phyloP scores from a whole-genome alignment of 1,139 yeast genomes.

The Hansenula lynferdii region DNA sequence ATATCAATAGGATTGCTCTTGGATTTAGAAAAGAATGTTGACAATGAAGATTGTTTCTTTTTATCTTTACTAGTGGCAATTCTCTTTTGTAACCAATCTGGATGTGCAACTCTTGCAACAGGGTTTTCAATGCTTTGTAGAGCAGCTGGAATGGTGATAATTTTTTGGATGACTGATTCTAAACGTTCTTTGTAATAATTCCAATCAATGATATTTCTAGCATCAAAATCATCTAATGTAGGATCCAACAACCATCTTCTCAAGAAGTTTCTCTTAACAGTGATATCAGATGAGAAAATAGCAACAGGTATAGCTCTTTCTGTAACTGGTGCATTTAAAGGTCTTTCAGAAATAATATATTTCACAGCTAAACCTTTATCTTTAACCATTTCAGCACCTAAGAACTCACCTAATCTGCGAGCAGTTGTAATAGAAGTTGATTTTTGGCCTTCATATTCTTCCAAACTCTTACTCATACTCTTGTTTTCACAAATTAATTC shows the following conservation, averaged over 20 bases:
- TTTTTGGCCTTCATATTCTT: conserved; percentile 86
- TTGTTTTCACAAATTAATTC: conserved; percentile 95
- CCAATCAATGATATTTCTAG: conserved; percentile 92
- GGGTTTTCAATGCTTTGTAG: conserved; percentile 87
- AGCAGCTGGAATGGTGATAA: conserved; percentile 97
- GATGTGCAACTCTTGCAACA: conserved; percentile 91
- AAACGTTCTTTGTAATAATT: conserved; percentile 84
- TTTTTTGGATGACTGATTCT: conserved; percentile 90
- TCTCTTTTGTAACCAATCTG: conserved; percentile 81
- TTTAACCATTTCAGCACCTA: conserved; percentile 97
- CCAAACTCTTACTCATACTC: conserved; percentile 89
- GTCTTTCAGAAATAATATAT: conserved; percentile 84
- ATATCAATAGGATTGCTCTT: conserved; percentile 24
- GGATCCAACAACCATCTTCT: conserved; percentile 88
- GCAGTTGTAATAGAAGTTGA: conserved; percentile 97
- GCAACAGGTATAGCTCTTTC: conserved; percentile 97
- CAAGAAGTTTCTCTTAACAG: conserved; percentile 56
- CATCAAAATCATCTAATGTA: conserved; percentile 76
- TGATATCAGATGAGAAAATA: conserved; percentile 78
- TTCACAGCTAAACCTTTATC: conserved; percentile 96
- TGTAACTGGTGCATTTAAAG: conserved; percentile 84
- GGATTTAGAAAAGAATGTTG: conserved; percentile 48
- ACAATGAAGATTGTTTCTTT: conserved; percentile 65
- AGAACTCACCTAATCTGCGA: conserved; percentile 83
- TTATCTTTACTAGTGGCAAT: conserved; percentile 58